Percentiles rank a stretch among this genome's conserved stretches.
phyloP scores from a whole-genome alignment of 2,329 filamentous ascomycete genomes.

The Lecanoromycetidae sp. region DNA sequence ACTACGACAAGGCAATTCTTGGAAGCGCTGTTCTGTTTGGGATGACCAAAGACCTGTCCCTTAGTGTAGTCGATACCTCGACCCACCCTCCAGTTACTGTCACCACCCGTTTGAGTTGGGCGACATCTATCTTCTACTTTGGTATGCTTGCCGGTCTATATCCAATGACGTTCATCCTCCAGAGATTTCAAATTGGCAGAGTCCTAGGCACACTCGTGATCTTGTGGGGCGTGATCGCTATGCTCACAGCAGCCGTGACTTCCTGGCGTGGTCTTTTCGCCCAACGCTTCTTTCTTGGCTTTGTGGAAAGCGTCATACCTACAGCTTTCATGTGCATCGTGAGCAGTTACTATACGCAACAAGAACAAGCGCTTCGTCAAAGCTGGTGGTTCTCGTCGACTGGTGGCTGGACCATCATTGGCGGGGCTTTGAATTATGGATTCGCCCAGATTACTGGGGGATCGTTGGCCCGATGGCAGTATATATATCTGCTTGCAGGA shows the following conservation, averaged over 20 bases:
- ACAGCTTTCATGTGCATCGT: constrained; percentile 56
- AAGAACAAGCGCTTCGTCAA: constrained; percentile 52
- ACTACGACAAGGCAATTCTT: constrained; percentile 64
- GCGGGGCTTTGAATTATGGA: constrained; percentile 53
- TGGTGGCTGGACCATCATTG: constrained; percentile 49
- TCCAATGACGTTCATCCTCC: constrained; percentile 58
- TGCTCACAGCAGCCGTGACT: constrained; percentile 55
- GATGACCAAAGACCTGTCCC: constrained; percentile 56
- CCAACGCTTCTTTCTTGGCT: constrained; percentile 52
- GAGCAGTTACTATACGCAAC: constrained; percentile 51
- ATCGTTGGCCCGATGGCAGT: constrained; percentile 51
- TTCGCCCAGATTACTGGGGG: constrained; percentile 51
- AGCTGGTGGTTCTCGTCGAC: constrained; percentile 54
- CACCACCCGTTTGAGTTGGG: constrained; percentile 61
- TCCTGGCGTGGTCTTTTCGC: constrained; percentile 51
- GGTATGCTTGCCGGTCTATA: constrained; percentile 65
- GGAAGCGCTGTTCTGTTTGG: constrained; percentile 62
- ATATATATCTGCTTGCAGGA: constrained; percentile 57
- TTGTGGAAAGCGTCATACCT: constrained; percentile 53
- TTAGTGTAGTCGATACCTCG: constrained; percentile 42
- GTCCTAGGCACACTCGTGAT: constrained; percentile 53
- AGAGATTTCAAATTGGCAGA: constrained; percentile 53
- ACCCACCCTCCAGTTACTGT: constrained; percentile 46
- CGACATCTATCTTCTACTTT: constrained; percentile 69
- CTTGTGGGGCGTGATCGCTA: constrained; percentile 55